These are phyloP conservation scores for Lasiodiplodia sp. DNA, from an alignment of 2,329 filamentous ascomycete species.

Conservation along the genomic window DNA sequence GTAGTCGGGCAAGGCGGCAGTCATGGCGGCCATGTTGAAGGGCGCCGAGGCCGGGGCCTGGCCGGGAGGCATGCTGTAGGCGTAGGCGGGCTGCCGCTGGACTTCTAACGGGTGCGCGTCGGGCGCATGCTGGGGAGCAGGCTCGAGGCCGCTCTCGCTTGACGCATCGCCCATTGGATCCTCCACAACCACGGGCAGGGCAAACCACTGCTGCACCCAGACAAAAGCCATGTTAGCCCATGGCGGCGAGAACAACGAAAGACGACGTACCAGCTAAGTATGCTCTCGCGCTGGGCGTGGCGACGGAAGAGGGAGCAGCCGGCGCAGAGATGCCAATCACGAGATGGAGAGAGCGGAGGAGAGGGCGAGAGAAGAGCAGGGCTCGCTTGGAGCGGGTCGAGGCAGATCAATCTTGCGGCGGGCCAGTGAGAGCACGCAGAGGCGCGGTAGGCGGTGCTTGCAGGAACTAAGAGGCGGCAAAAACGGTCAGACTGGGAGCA, in stretches of 20 bases:
- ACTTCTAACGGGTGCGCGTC: constrained; percentile 37
- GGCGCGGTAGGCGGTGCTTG: constrained; percentile 25
- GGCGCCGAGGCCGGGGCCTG: constrained; percentile 40
- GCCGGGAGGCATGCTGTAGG: constrained; percentile 34
- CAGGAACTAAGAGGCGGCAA: constrained; percentile 21
- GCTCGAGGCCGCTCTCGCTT: constrained; percentile 40
- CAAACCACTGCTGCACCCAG: constrained; percentile 53
- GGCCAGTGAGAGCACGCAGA: constrained; percentile 17
- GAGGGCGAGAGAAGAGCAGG: constrained; percentile 42
- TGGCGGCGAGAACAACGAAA: background rate
- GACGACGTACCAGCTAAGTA: constrained; percentile 24
- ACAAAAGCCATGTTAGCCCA: constrained; percentile 50
- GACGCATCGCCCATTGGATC: constrained; percentile 51
- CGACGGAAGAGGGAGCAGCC: constrained; percentile 21
- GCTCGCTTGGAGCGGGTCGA: constrained; percentile 49
- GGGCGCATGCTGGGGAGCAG: constrained; percentile 34
- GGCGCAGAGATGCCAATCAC: constrained; percentile 32
- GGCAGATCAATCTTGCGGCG: constrained; percentile 38
- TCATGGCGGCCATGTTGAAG: constrained; percentile 48
- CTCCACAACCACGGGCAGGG: constrained; percentile 49
- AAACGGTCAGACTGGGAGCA: constrained; percentile 28
- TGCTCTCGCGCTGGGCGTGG: constrained; percentile 14
- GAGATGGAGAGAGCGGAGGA: constrained; percentile 36
- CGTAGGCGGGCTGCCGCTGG: constrained; percentile 35
- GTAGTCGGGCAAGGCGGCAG: constrained; percentile 47